Evolutionary conservation across 306 rosid species (phyloP).

Genomic region (Cucumis cinereus): DNA sequence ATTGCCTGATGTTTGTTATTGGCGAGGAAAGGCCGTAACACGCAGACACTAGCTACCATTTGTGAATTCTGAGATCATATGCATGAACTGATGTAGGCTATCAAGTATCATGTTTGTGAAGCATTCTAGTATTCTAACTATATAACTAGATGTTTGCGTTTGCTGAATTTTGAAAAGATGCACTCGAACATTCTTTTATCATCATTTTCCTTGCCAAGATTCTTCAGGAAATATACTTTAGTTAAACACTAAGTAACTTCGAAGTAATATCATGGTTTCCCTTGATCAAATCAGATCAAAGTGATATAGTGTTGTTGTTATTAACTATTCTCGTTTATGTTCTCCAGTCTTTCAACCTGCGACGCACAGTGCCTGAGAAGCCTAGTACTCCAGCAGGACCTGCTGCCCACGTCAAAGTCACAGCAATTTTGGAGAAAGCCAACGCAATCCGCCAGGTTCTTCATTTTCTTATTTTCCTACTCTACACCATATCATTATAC

Average conservation of each 20-base stretch:
- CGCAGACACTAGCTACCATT: neutral
- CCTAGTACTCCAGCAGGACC: constrained; percentile 28
- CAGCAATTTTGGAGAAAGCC: constrained; percentile 95
- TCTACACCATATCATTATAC: neutral
- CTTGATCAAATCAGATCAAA: neutral
- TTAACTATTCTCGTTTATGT: constrained; percentile 12
- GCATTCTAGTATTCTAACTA: neutral
- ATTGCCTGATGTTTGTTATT: neutral
- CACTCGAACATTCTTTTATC: neutral
- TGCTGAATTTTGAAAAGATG: neutral
- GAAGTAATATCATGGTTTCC: neutral
- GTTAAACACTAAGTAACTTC: neutral
- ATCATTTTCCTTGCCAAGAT: neutral
- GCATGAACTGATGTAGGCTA: neutral
- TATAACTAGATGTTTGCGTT: neutral
- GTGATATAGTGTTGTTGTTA: neutral
- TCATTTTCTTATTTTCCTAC: neutral
- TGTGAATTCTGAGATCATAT: neutral
- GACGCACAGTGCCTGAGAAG: constrained; percentile 56
- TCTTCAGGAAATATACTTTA: neutral
- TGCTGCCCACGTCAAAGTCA: constrained; percentile 54
- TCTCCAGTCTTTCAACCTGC: constrained; percentile 75
- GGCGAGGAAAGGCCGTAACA: neutral
- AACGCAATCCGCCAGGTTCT: constrained; percentile 89
- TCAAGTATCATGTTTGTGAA: neutral